Evolutionary conservation across 139 green algal genomes (phyloP), one percentile per base, ranked within the genome.

Genomic region (Chlamydomonas schloesseri): DNA sequence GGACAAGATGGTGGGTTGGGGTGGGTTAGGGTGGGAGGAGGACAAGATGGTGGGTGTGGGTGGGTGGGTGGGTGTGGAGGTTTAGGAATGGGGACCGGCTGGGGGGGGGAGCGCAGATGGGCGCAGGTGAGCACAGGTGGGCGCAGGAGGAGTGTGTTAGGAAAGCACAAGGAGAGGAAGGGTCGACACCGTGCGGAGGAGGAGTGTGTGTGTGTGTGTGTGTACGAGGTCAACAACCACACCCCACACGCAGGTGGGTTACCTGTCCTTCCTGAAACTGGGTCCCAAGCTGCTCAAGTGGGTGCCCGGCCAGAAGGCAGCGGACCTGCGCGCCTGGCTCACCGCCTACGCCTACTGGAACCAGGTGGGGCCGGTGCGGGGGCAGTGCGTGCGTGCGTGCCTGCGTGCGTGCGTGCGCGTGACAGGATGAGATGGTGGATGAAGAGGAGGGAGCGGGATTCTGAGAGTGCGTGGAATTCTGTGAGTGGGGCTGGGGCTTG

Each of bases 311-410:
- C 87, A 96, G 81, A 98, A 98, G 83, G 98, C 94, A 3, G 86
- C 88, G 31, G 98, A 99, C 86, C 91, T 99, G 79, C 91, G 93
- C 62, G 97, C 94, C 81, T 99, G 98, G 98, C 95, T 99, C 31
- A 99, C 95, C 4, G 88, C 97, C 20, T 99, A 98, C 79, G 91
- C 88, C 37, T 99, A 99, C 94, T 99, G 97, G 97, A 99, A 99
- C 90, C 95, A 99, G 91, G 96, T 92, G 50, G 87, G 91, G 47
- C 81, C 29, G 37, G 69, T 15, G 36, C n/a, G n/a, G 31, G 31
- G 31, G 31, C 11, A 1, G 31, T 31, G 31, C 4, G 28, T 34
- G 62, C 8, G 57, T 10, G 9, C 23, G 57, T 64, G 5, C 14
- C 53, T 14, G 53, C 53, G 53, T 14, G 53, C 14, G 53, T 14